Evolutionary conservation across 2,329 filamentous ascomycete species (phyloP), one percentile per base, ranked within the genome.

Genomic region (Colletotrichum siamense): DNA sequence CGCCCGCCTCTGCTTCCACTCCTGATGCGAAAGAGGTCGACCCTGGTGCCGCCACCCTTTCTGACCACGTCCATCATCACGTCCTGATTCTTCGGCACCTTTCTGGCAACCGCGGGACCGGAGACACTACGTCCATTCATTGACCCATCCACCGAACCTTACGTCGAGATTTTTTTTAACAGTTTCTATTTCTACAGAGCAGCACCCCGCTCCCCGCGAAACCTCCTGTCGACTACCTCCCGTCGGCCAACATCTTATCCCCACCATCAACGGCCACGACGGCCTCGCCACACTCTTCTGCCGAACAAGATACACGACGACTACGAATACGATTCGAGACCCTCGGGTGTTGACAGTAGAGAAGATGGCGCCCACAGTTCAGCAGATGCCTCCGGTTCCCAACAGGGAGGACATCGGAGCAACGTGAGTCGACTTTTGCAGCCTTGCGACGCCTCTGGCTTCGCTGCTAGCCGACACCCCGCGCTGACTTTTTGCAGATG

Each of bases 371-470:
- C 78, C 79, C 70, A 72, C 82, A 70, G 83, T 80, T 66, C 84
- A 84, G 80, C 84, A 84, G 80, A 92, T 92, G 90, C 90, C 91
- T 76, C 87, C 89, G 79, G 86, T 89, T 66, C 91, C 91, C 16
- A 92, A 92, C 81, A 86, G 89, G 79, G 92, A 94, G 85, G 92
- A 93, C 80, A 90, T 91, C 78, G 86, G 84, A 36, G 87, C 88
- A 73, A 90, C 88, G 87, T 89, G 83, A 80, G 83, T 75, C 30
- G 30, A 64, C 49, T 65, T 44, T 39, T 34, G 44, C 32, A 26
- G 26, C 30, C 55, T 71, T 36, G 71, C 61, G 66, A 67, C 36
- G 44, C 44, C 44, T 52, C 44, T 52, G 28, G 39, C 71, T 26
- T 44, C 28, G 32, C 64, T 44, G 70, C 32, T 59, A 34, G 59